Base-by-base conservation (phyloP, 192 early-diverging fungal species). In the Coemansia sp. region DNA sequence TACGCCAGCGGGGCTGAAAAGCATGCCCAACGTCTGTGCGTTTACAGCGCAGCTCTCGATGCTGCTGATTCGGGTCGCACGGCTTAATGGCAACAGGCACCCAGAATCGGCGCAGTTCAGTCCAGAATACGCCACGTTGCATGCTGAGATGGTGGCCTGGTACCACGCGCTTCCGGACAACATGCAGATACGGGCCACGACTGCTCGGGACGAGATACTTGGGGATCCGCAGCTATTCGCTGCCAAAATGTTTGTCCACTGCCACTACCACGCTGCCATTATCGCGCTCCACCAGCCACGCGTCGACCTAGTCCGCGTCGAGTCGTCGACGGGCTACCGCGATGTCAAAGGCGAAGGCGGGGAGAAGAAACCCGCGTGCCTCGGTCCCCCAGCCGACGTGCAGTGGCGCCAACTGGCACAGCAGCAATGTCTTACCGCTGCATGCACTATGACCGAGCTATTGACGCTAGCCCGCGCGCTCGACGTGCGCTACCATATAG, bases 251-350 rank as follows among this genome's bases (percentile, higher is more conserved):
- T 78, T 83, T 67, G 70, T 83, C 6, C 81, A 83, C 64, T 83
- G 81, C 65, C 76, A 78, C 45, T 83, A 83, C 70, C 75, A 83
- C 23, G 81, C 76, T 2, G 76, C 81, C 2, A 72, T 83, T 14
- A 83, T 83, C 41, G 81, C 81, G 6, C 66, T 83, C 63, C 81
- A 83, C 53, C 81, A 83, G 67, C 81, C 81, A 39, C 72, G 81
- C 12, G 81, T 67, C 41, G 81, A 83, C n/a, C 62, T 83, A 4
- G 81, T 83, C 6, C 75, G 81, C 29, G 76, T 83, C 31, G 75
- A 72, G 25, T 58, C 76, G 23, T 21, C 63, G 11, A 14, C 45
- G 5, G 44, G 50, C 64, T 27, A 32, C 58, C 27, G 69, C 48
- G 37, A 45, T 45, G 58, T 14, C 31, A 57, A 29, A 12, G 60